Evolutionary conservation across 805 yeast species (phyloP), one percentile per base, ranked within the genome.

Genomic region (Grigorovia transvaalensis): DNA sequence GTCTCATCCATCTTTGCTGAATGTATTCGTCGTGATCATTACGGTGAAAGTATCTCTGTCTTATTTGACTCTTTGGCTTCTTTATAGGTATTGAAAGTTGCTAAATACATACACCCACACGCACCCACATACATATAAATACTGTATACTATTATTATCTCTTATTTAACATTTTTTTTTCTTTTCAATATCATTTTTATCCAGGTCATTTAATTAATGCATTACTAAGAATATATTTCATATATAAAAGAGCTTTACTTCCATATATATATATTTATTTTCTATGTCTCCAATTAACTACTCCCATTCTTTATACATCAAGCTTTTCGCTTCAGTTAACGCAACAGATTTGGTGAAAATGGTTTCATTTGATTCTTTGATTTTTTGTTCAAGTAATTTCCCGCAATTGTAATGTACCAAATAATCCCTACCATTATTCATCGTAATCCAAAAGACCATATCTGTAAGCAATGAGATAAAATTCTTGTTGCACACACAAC

Each of bases 11-110:
- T 93, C 50, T 86, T 93, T 65, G 98, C 98, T 40, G 99, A 93
- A 74, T 93, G 98, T 71, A 91, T 93, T 55, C 84, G 99, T 73
- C 85, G 99, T 74, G 96, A 93, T 67, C 99, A 93, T 69, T 90
- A 91, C 62, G 99, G 99, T 68, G 98, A 91, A 74, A 85, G 95
- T 61, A 90, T 91, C 56, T 87, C 96, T 44, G 96, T 90, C 19
- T 73, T 90, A 61, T 90, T 91, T 67, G 96, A 90, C 69, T 88
- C 95, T 48, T 76, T 89, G 57, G 85, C 90, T 47, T 79, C 70
- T 44, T 57, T 68, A 50, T 69, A 61, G 54, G 20, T 2, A 5
- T 13, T 11, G 38, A 33, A 33, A 33, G 38, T 33, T 23, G 27
- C 27, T 23, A 23, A 23, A 23, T 23, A 23, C 27, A 33, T 3